These are phyloP conservation scores for Rhodamnia rubescens DNA, from an alignment of 345 rosid species.

Conservation along the genomic window DNA sequence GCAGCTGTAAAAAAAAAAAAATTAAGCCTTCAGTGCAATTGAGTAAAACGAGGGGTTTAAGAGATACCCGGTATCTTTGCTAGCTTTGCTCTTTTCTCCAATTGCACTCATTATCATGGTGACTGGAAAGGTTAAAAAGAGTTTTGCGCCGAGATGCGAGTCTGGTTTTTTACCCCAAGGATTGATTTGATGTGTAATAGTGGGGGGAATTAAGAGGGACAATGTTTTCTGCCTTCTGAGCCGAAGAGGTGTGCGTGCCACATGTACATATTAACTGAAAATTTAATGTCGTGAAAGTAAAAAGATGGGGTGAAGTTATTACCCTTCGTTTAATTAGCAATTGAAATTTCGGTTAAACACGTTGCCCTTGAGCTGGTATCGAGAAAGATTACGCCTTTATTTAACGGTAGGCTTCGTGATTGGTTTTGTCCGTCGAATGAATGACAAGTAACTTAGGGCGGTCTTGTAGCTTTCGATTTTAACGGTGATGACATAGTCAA, in stretches of 20 bases:
- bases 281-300: not conserved
- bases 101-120: constrained; percentile 1
- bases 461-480: not conserved
- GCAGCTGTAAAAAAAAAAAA: not conserved
- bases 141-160: not conserved
- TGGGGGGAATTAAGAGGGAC: not conserved
- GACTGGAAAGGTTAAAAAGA: not conserved
- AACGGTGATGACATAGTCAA: not conserved
- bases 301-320: not conserved
- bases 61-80: not conserved
- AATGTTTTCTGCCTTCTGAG: not conserved
- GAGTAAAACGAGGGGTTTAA: not conserved
- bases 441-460: not conserved
- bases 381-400: not conserved
- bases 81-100: not conserved
- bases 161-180: not conserved
- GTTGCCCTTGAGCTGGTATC: not conserved
- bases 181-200: not conserved
- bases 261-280: not conserved
- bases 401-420: not conserved
- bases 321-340: not conserved
- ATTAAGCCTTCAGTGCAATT: not conserved
- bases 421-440: not conserved
- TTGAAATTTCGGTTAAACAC: not conserved
- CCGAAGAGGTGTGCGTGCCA: not conserved